Base-by-base conservation (phyloP, 345 rosid genomes). In the Euclidium syriacum region DNA sequence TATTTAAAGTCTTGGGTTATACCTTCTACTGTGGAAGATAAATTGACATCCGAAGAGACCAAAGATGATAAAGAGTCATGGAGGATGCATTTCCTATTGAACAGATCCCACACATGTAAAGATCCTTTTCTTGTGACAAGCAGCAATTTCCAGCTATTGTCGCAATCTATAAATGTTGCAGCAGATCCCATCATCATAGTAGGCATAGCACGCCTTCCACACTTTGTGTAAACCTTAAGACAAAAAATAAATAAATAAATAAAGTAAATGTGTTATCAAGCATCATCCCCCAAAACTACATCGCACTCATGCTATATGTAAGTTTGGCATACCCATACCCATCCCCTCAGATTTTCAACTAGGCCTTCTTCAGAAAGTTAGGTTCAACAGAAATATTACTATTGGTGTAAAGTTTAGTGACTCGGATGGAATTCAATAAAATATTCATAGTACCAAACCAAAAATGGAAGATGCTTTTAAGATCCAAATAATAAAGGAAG, bases 101-200 rank as follows among this genome's bases (percentile, higher is more conserved):
- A 82, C 41, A 95, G 80, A 79, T 95, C 95, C 99, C 97, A 95
- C 39, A 95, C 73, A 47, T 83, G 79, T 33, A 95, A 64, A 20
- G 94, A 77, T 61, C 99, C 99, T 70, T 81, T 90, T 80, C 79
- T 85, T 20, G 99, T 87, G 68, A 88, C 86, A 56, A 95, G 74
- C 63, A 95, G 67, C 77, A 95, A 69, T 65, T 90, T 90, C 99
- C 97, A 90, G 78, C 80, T 77, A 63, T 95, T 91, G 17, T 95
- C 95, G 55, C 97, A 95, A 71, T 90, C 99, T 23, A 90, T 67
- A 64, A 95, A 95, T 25, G 88, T 86, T 64, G 95, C 90, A 33
- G 97, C 88, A 49, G 97, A 90, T 72, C 96, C 99, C 83, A 79
- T 75, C 92, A 90, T 88, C 96, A 95, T 85, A 24, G 92, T 71